Conservation (phyloP, 2,329 filamentous ascomycete species). For the Pseudogymnoascus sp. region DNA sequence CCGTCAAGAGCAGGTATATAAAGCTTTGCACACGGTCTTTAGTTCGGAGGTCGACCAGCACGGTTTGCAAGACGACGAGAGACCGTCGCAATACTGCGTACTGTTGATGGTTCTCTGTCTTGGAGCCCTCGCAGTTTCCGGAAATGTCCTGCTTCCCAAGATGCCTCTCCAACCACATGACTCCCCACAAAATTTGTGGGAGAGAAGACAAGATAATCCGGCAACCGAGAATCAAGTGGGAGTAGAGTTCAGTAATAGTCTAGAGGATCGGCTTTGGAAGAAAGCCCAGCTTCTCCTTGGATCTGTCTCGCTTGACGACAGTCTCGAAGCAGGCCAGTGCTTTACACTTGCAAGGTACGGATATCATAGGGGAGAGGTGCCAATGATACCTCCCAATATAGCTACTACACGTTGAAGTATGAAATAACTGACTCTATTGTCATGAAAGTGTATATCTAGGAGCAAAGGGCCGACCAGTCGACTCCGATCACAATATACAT, state of each 20-base stretch:
- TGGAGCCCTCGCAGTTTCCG: constrained; percentile 13
- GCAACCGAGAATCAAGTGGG: neutral
- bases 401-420: neutral
- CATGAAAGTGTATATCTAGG: constrained; percentile 23
- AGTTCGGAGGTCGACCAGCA: neutral
- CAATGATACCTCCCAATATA: neutral
- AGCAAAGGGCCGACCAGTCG: constrained; percentile 19
- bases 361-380: neutral
- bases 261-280: constrained; percentile 9
- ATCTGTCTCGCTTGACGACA: constrained; percentile 17
- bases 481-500: constrained; percentile 25
- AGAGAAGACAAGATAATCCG: neutral
- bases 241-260: neutral
- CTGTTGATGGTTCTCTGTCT: constrained; percentile 19
- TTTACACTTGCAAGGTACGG: constrained; percentile 26
- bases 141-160: constrained; percentile 8
- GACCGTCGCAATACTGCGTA: constrained; percentile 13
- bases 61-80: neutral
- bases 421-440: neutral
- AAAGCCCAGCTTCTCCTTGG: constrained; percentile 23
- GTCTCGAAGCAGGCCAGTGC: constrained; percentile 23
- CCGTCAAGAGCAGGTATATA: neutral
- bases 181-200: neutral
- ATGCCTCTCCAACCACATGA: neutral
- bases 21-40: neutral